These are phyloP conservation scores for Calonectria ilicicola DNA, from an alignment of 2,329 filamentous ascomycete species.

Conservation along the genomic window DNA sequence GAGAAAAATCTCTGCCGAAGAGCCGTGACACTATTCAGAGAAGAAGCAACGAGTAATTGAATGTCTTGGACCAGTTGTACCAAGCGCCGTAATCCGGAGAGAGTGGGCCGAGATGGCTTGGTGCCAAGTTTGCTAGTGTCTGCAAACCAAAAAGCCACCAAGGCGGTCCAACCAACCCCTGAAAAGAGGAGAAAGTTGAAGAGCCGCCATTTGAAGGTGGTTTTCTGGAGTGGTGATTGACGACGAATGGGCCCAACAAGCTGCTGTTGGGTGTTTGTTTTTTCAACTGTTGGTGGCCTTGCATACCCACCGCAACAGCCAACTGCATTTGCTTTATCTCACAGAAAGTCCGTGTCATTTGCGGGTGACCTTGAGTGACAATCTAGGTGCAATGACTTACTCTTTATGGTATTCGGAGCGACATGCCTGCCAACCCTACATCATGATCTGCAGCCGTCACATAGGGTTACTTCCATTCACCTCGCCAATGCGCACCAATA, in stretches of 20 bases:
- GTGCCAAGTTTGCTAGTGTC: slow-evolving; percentile 7
- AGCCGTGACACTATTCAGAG: not conserved
- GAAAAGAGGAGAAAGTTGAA: not conserved
- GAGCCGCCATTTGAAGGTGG: not conserved
- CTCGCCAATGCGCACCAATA: slow-evolving; percentile 15
- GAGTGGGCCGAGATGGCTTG: not conserved
- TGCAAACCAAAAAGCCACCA: slow-evolving; percentile 12
- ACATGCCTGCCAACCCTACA: not conserved
- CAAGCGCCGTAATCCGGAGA: not conserved
- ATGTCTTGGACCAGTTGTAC: not conserved
- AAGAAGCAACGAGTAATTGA: not conserved
- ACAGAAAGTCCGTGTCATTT: not conserved
- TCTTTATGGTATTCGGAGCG: not conserved
- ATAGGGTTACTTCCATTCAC: slow-evolving; percentile 10
- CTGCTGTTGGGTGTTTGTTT: not conserved
- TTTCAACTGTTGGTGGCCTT: not conserved
- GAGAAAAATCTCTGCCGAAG: not conserved
- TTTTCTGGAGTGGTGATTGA: not conserved
- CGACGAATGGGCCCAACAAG: not conserved
- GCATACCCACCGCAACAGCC: not conserved
- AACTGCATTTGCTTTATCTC: not conserved
- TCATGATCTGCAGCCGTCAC: slow-evolving; percentile 6
- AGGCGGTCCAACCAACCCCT: slow-evolving; percentile 11
- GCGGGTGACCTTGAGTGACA: not conserved
- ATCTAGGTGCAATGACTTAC: not conserved